Percentiles rank a stretch among this genome's conserved stretches.
Evolutionary conservation across 257 asterid species (phyloP).

Genomic region (Cynanchum wilfordii): DNA sequence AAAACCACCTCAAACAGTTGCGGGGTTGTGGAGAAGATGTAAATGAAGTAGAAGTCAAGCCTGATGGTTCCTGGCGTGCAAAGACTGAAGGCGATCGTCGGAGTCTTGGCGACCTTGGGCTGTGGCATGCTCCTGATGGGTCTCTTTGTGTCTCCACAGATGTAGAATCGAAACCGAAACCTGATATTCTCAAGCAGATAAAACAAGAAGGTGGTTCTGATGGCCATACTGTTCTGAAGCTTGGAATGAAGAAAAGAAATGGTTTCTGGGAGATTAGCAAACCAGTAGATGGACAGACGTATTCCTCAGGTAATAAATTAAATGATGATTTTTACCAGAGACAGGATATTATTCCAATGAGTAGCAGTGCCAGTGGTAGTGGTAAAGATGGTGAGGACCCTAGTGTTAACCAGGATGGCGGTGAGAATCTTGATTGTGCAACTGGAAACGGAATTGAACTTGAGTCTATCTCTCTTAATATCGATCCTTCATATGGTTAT

Average conservation of each 20-base stretch:
- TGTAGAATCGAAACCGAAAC: constrained; percentile 60
- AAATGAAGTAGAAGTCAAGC: constrained; percentile 89
- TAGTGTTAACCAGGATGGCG: constrained; percentile 85
- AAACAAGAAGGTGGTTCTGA: constrained; percentile 81
- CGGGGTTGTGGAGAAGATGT: constrained; percentile 72
- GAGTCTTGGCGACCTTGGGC: constrained; percentile 75
- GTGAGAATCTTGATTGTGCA: constrained; percentile 49
- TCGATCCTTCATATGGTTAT: constrained; percentile 41
- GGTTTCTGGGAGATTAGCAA: constrained; percentile 82
- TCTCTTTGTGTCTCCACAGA: constrained; percentile 40
- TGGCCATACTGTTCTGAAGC: constrained; percentile 58
- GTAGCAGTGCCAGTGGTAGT: constrained; percentile 87
- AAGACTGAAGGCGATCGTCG: constrained; percentile 72
- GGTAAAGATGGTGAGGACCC: constrained; percentile 82
- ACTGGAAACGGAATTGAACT: constrained; percentile 57
- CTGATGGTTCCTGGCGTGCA: constrained; percentile 98
- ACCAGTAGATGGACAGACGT: constrained; percentile 44
- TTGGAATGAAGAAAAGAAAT: constrained; percentile 57
- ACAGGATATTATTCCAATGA: constrained; percentile 60
- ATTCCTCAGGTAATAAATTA: constrained; percentile 40
- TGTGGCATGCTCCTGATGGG: constrained; percentile 95
- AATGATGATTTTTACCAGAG: constrained; percentile 33
- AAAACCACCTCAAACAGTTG: constrained; percentile 39
- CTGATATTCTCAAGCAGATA: constrained; percentile 45
- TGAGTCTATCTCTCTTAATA: constrained; percentile 59